Evolutionary conservation across 306 rosid species (phyloP), one percentile per base, ranked within the genome.

Genomic region (Gynostemma pentaphyllum): DNA sequence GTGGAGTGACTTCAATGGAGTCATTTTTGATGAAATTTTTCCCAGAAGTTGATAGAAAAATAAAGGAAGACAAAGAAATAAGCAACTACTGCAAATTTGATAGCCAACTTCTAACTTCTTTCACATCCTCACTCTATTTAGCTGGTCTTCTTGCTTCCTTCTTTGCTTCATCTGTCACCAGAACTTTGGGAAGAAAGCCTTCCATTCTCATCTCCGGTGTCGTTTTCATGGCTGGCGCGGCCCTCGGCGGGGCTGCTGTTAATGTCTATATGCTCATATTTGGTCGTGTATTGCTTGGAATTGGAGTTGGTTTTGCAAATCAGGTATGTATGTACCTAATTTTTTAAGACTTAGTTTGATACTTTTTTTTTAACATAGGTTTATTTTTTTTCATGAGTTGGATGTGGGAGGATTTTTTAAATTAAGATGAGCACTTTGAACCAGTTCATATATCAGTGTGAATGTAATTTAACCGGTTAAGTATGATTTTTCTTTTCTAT

Each of bases 1-100:
- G 83, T 68, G 87, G 91, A 16, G 88, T 87, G 66, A 84, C 88
- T 2, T 84, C 95, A 39, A 87, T 87, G 95, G 95, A 78, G 40
- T 69, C 86, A 62, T 87, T 87, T 74, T 72, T 87, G 32, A 69
- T 76, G 64, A 87, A 80, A 37, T 87, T 87, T 66, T 87, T 87
- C 69, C 91, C 83, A 5, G 76, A 78, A 0, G 90, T 84, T 24
- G 70, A 76, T 49, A 70, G 1, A 9, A 51, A 63, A 59, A 86
- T 83, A 89, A 82, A 76, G 66, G 68, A 50, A 29, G 91, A 80
- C 57, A 73, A 32, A 18, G 37, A 72, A 19, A 72, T 74, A 14
- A 87, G 83, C 87, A 87, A 87, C 75, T 84, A 84, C 74, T 87
- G 95, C 74, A 73, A 61, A 67, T 84, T 78, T 67, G 82, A 87